Conservation (phyloP, 176 grass and related monocot species). For the Rhynchospora breviuscula region DNA sequence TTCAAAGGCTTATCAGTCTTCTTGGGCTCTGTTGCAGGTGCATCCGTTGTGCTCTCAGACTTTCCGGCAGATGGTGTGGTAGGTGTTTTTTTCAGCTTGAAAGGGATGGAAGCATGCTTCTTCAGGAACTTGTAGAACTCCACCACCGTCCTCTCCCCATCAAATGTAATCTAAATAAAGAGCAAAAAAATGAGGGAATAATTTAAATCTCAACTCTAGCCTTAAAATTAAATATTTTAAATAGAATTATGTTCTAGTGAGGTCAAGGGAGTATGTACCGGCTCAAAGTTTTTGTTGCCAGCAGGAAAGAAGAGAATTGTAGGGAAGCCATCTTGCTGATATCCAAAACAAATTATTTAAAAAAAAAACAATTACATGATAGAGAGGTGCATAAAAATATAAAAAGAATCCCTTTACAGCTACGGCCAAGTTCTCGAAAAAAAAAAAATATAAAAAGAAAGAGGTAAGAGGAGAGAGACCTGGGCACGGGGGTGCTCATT, state of each 20-base stretch:
- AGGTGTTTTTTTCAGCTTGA: conserved; percentile 62
- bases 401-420: background rate
- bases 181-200: background rate
- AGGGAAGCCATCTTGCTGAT: conserved; percentile 81
- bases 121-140: conserved; percentile 94
- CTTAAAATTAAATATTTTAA: background rate
- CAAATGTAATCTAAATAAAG: conserved; percentile 48
- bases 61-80: conserved; percentile 18
- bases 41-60: background rate
- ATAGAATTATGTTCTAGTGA: conserved; percentile 18
- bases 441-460: background rate
- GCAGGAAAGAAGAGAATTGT: conserved; percentile 93
- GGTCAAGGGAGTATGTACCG: conserved; percentile 38
- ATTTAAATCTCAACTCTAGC: background rate
- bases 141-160: conserved; percentile 69
- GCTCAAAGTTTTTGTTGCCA: conserved; percentile 91
- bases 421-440: too few species aligned
- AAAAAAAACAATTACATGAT: conserved; percentile 13
- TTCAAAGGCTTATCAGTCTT: conserved; percentile 30
- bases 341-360: background rate
- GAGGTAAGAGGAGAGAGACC: conserved; percentile 32
- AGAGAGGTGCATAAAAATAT: background rate
- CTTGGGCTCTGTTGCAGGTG: background rate
- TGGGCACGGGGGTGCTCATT: conserved; percentile 84
- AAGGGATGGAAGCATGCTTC: conserved; percentile 77